Conservation (phyloP, 2,329 filamentous ascomycete genomes). For the Aspergillus brunneoviolaceus region DNA sequence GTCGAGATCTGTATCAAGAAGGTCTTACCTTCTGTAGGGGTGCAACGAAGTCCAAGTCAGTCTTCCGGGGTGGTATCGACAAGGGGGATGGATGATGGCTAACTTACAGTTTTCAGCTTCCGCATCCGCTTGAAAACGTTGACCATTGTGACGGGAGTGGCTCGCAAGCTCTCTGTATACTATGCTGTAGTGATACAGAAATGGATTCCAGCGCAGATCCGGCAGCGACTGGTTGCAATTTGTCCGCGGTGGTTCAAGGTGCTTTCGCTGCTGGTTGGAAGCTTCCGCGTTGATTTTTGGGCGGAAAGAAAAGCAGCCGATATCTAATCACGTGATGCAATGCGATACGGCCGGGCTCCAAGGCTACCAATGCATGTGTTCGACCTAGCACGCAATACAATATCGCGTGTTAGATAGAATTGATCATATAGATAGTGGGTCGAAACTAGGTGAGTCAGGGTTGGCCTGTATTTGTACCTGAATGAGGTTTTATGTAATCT, state of each 20-base stretch:
- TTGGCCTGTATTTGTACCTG: not conserved
- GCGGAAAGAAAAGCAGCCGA: conserved; percentile 23
- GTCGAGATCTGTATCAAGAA: not conserved
- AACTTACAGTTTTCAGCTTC: conserved; percentile 65
- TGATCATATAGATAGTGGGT: no score
- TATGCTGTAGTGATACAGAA: not conserved
- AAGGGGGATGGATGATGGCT: not conserved
- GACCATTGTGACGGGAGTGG: conserved; percentile 39
- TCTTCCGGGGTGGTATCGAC: not conserved
- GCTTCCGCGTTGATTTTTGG: conserved; percentile 22
- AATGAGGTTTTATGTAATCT: not conserved
- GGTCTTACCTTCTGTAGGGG: conserved; percentile 30
- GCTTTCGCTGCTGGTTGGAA: conserved; percentile 5
- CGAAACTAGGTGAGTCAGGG: not conserved
- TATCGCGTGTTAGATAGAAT: not conserved
- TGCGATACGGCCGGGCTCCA: not conserved
- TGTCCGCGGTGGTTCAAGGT: conserved; percentile 5
- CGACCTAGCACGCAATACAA: not conserved
- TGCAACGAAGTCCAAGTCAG: conserved; percentile 11
- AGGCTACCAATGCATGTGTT: not conserved
- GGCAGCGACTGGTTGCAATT: conserved; percentile 1
- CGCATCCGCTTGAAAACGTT: conserved; percentile 65
- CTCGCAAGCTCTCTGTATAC: not conserved
- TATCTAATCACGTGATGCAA: conserved; percentile 20
- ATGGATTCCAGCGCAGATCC: not conserved